These are phyloP conservation scores for Litsea cubeba DNA, from an alignment of 164 flowering plant species.

Conservation along the genomic window DNA sequence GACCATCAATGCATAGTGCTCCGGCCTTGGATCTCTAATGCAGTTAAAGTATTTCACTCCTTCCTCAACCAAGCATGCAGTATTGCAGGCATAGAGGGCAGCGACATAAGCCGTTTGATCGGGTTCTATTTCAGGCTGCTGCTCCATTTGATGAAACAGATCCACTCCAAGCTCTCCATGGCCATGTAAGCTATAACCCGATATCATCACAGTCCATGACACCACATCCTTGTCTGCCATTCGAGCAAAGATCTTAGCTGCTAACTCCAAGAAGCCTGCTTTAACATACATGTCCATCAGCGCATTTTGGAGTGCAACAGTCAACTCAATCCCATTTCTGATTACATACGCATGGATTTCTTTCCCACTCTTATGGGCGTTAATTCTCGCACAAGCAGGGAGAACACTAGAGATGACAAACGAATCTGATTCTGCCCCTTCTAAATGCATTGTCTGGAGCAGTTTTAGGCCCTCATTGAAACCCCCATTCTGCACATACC, in stretches of 20 bases:
- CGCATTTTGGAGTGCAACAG: constrained; percentile 44
- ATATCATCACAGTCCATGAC: constrained; percentile 72
- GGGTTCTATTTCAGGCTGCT: constrained; percentile 10
- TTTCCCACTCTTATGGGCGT: constrained; percentile 57
- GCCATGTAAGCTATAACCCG: constrained; percentile 64
- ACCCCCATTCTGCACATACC: constrained; percentile 53
- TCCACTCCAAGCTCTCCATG: constrained; percentile 47
- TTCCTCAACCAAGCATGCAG: constrained; percentile 46
- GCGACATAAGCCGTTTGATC: constrained; percentile 42
- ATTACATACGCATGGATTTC: constrained; percentile 57
- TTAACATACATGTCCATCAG: constrained; percentile 69
- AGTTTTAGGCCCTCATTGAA: constrained; percentile 59
- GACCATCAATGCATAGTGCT: constrained; percentile 48
- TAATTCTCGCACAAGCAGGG: constrained; percentile 64
- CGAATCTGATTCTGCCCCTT: constrained; percentile 46
- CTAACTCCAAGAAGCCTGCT: constrained; percentile 49
- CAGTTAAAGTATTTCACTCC: constrained; percentile 45
- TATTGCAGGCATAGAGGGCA: constrained; percentile 52
- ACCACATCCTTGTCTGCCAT: constrained; percentile 44
- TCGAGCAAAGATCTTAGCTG: constrained; percentile 36
- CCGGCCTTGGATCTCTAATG: constrained; percentile 36
- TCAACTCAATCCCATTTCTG: constrained; percentile 29
- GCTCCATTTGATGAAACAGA: constrained; percentile 43
- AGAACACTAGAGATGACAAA: constrained; percentile 45
- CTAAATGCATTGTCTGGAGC: constrained; percentile 42